These are phyloP conservation scores for Alternaria brassicae DNA, from an alignment of 2,329 filamentous ascomycete genomes.

Conservation along the genomic window DNA sequence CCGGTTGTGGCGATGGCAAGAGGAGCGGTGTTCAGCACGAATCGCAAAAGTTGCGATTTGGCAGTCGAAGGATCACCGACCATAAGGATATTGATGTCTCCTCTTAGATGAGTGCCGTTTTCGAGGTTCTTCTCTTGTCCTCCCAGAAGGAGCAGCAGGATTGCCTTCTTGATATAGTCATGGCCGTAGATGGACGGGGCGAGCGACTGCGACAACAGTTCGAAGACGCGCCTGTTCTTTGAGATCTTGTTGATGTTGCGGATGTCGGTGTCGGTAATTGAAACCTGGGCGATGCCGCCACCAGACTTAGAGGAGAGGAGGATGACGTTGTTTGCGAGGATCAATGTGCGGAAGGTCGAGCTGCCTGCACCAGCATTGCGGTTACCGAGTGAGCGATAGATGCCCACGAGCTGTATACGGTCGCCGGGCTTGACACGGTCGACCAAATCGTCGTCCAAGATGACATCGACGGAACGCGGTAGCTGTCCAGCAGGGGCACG, in stretches of 20 bases:
- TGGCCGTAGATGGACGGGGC: constrained; percentile 97
- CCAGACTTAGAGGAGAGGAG: constrained; percentile 95
- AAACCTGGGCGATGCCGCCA: constrained; percentile 87
- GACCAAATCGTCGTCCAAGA: constrained; percentile 94
- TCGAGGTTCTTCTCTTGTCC: constrained; percentile 99
- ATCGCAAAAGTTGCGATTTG: constrained; percentile 96
- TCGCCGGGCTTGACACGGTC: constrained; percentile 95
- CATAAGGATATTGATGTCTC: constrained; percentile 99
- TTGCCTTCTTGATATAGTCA: constrained; percentile 97
- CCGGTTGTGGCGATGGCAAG: constrained; percentile 97
- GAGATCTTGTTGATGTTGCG: constrained; percentile 98
- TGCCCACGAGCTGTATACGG: constrained; percentile 94
- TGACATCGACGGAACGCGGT: constrained; percentile 92
- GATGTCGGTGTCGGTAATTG: constrained; percentile 95
- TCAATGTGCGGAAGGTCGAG: constrained; percentile 91
- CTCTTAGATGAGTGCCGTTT: constrained; percentile 95
- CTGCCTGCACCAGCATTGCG: constrained; percentile 89
- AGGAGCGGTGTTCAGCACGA: constrained; percentile 95
- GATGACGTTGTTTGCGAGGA: constrained; percentile 94
- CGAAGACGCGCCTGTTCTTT: constrained; percentile 93
- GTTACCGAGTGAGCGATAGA: constrained; percentile 93
- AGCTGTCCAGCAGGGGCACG: constrained; percentile 93
- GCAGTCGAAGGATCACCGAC: constrained; percentile 98
- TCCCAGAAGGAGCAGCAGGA: constrained; percentile 90
- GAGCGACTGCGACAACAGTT: constrained; percentile 89